Evolutionary conservation across 129 eudicot genomes (phyloP), one percentile per base, ranked within the genome.

Genomic region (Flaveria brownii): DNA sequence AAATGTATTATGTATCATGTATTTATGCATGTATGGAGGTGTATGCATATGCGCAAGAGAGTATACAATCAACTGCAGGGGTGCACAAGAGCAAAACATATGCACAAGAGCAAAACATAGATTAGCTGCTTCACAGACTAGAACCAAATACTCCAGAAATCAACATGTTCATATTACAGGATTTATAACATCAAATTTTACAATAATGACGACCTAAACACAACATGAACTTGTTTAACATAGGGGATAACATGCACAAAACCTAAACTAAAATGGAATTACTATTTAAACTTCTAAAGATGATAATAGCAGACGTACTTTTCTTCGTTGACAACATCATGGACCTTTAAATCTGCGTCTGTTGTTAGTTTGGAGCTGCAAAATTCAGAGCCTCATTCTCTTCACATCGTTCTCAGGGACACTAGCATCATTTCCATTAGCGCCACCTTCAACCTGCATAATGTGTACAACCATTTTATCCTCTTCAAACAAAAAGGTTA

Each of bases 381-480:
- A 72, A 72, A 41, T 28, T 85, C 88, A 86, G 2, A 84, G 54
- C 56, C 90, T 83, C 45, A 90, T 75, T 84, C 96, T 81, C 83
- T 93, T 90, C 59, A 93, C 91, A 66, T 90, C 96, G 65, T 68
- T 85, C 74, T 88, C 89, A 1, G 98, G 96, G 67, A 90, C 97
- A 55, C 70, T 88, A 26, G 82, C 83, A 67, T 93, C 97, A 61
- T 51, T 85, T 42, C 89, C 86, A 61, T 82, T 88, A n/a, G 81
- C 82, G 16, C 84, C 73, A 0, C 79, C 86, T 55, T 51, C 81
- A 22, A 71, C 90, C 96, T 88, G 81, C 69, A 66, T 15, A 43
- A 78, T n/a, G 77, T 10, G 68, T 13, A 26, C 60, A 47, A 61
- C 9, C 11, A 4, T 6, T 11, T 30, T 26, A 6, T 77, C 26